A percentile compares a stretch with the other conserved stretches of the same genome.
Conservation (phyloP, 192 early-diverging fungal genomes). For the Backusella psychrophila region DNA sequence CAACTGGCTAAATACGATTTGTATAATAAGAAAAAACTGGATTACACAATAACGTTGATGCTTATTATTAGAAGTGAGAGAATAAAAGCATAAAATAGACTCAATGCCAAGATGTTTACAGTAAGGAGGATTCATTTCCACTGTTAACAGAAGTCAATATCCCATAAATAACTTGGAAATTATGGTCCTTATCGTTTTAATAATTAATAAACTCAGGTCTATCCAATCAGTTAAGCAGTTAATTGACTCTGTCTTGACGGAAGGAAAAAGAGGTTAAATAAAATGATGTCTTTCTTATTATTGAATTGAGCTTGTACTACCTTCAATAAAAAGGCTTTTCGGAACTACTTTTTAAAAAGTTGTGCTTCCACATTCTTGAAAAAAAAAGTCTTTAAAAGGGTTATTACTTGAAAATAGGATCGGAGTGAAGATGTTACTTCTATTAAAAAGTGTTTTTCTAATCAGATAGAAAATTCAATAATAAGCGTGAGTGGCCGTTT, state of each 20-base stretch:
- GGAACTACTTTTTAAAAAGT: neutral
- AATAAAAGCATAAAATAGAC: neutral
- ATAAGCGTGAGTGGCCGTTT: neutral
- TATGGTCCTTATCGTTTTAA: neutral
- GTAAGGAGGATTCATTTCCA: neutral
- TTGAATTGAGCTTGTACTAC: neutral
- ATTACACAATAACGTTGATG: neutral
- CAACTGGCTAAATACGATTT: neutral
- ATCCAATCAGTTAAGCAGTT: neutral
- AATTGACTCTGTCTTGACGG: neutral
- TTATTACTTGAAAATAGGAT: neutral
- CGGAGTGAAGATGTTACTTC: neutral
- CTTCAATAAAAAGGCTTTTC: neutral
- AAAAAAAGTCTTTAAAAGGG: neutral
- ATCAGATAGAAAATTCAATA: too few relatives aligned
- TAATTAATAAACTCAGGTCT: neutral
- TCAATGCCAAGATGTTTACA: neutral
- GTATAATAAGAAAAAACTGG: neutral
- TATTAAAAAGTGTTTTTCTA: neutral
- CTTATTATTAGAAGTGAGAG: neutral
- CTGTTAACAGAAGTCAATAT: neutral
- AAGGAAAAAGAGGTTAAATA: neutral
- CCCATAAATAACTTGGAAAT: neutral
- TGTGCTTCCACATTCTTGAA: neutral
- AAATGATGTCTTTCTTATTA: neutral